Conservation (phyloP, 306 rosid species). For the Macrotyloma uniflorum region DNA sequence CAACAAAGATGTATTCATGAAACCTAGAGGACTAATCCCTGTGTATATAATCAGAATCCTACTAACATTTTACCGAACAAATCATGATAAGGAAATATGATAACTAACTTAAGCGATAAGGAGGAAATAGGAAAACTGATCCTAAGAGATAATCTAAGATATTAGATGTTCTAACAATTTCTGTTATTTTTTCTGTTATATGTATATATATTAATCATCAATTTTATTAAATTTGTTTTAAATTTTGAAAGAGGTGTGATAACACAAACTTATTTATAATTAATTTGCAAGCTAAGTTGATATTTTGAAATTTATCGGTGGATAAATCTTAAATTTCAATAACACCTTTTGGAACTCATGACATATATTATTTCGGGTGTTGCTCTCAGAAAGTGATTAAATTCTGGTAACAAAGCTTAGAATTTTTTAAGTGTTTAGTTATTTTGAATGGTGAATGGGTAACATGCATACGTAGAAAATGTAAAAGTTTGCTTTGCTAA, state of each 20-base stretch:
- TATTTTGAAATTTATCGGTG: not conserved
- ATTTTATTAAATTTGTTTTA: constrained; percentile 8
- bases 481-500: constrained; percentile 15
- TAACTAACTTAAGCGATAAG: not conserved
- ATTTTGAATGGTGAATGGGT: constrained; percentile 18
- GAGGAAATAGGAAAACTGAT: not conserved
- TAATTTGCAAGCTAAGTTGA: not conserved
- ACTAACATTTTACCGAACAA: not conserved
- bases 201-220: not conserved
- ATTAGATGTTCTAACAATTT: not conserved
- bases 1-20: not conserved
- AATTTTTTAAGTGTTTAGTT: not conserved
- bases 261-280: not conserved
- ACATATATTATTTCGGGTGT: not conserved
- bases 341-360: constrained; percentile 16
- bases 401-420: not conserved
- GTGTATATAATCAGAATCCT: not conserved
- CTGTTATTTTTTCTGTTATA: not conserved
- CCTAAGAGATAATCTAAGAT: not conserved
- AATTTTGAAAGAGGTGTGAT: not conserved
- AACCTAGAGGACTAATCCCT: constrained; percentile 5
- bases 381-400: constrained; percentile 15
- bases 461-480: constrained; percentile 5
- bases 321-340: not conserved
- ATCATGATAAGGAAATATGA: not conserved